Base-by-base conservation (phyloP, 139 green algal species). In the Desmodesmus armatus region DNA sequence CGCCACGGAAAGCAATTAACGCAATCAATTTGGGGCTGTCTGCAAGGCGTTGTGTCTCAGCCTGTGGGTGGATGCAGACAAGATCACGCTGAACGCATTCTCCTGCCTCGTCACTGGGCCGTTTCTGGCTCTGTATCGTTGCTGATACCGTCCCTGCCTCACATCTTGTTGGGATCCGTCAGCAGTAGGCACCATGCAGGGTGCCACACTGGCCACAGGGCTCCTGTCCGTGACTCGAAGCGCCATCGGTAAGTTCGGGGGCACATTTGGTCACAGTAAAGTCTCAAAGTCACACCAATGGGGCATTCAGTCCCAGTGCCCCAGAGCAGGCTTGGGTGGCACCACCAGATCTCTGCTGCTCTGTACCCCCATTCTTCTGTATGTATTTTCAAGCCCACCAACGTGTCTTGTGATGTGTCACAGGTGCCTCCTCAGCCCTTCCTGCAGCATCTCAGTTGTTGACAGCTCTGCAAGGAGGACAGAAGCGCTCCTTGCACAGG, bases 401-500 rank as follows among this genome's bases (percentile, higher is more conserved):
- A 43, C 35, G 66, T 44, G 27, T 6, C 5, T 44, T 2, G 27
- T 2, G 27, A 35, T 44, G 35, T 35, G 21, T 44, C 29, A 15
- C 76, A 82, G 76, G 55, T 23, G 55, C 55, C 23, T 25, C 13
- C 5, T 82, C 76, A 55, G 76, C 25, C 5, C 76, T 82, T 11
- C 76, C 76, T 72, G 76, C 76, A 25, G 76, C 49, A 5, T n/a
- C 55, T 15, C 55, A 82, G 40, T 53, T 55, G 3, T 2, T 82
- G 40, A 55, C 76, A 40, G 55, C 37, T 27, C 55, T 82, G 23
- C 11, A 21, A 1, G 55, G 53, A 5, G 37, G n/a, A 15, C 76
- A 82, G 55, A 72, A 72, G 76, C 76, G 76, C 23, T 51, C 55
- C 76, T 35, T 82, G 37, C 76, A 82, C 76, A 82, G 76, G 76